A percentile compares a stretch with the other conserved stretches of the same genome.
Evolutionary conservation across 1,139 yeast species (phyloP).

Genomic region (Hyphopichia fennica): DNA sequence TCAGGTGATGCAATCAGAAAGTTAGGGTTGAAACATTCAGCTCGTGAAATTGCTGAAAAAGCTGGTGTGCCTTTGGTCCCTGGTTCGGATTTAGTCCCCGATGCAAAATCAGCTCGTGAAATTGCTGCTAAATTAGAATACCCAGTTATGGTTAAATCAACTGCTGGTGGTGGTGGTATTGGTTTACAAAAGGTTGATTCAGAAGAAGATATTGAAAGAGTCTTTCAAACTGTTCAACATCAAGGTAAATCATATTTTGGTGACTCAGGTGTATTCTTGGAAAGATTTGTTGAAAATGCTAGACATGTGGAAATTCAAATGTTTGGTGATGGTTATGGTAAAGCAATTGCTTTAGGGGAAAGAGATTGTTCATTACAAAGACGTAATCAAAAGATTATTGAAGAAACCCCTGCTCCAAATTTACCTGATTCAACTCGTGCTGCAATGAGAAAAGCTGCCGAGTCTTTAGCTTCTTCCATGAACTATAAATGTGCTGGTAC

Average conservation of each 20-base stretch:
- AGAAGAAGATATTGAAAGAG: slow-evolving; percentile 74
- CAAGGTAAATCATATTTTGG: slow-evolving; percentile 93
- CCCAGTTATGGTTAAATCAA: slow-evolving; percentile 94
- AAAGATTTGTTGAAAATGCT: slow-evolving; percentile 88
- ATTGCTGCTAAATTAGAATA: slow-evolving; percentile 80
- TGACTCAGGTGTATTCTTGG: slow-evolving; percentile 92
- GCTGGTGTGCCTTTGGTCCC: slow-evolving; percentile 96
- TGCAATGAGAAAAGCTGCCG: slow-evolving; percentile 81
- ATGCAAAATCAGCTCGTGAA: slow-evolving; percentile 69
- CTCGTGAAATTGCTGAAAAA: slow-evolving; percentile 83
- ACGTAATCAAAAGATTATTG: slow-evolving; percentile 93
- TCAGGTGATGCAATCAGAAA: slow-evolving; percentile 88
- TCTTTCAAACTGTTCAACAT: slow-evolving; percentile 87
- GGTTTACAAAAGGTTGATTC: slow-evolving; percentile 92
- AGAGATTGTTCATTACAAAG: slow-evolving; percentile 97
- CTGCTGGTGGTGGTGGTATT: slow-evolving; percentile 99
- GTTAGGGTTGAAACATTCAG: slow-evolving; percentile 92
- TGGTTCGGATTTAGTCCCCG: slow-evolving; percentile 78
- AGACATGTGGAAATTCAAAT: slow-evolving; percentile 96
- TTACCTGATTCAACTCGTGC: slow-evolving; percentile 76
- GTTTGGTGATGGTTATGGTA: slow-evolving; percentile 93
- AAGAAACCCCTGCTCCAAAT: slow-evolving; percentile 97
- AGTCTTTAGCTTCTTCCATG: slow-evolving; percentile 74
- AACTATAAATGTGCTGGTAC: slow-evolving; percentile 97
- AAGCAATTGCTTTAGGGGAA: slow-evolving; percentile 91